Percentiles rank a stretch among this genome's conserved stretches.
Conservation (phyloP, 169 alveolate genomes). For the Plasmodium adleri region DNA sequence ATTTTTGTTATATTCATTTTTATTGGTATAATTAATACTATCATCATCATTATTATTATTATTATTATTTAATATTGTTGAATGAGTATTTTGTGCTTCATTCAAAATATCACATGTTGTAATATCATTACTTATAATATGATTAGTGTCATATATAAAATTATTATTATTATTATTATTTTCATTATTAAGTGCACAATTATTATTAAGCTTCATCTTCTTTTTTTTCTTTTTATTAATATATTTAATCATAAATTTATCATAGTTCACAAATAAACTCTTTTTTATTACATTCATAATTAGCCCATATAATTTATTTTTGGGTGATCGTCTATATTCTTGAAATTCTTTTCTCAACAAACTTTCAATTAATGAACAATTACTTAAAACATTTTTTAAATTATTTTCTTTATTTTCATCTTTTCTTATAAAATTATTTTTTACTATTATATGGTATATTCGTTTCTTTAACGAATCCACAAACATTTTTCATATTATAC, state of each 20-base stretch:
- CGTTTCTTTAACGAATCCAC: conserved; percentile 1
- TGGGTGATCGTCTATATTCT: conserved; percentile 32
- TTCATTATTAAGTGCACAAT: neutral
- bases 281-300: conserved; percentile 18
- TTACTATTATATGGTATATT: conserved; percentile 38
- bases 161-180: neutral
- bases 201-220: neutral
- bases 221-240: neutral
- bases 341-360: conserved; percentile 12
- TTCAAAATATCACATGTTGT: neutral
- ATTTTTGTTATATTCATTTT: neutral
- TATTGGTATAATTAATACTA: neutral
- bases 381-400: conserved; percentile 20
- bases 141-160: neutral
- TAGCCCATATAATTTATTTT: conserved; percentile 16
- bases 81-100: neutral
- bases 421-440: conserved; percentile 34
- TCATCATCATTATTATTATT: neutral
- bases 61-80: neutral
- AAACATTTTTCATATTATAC: neutral
- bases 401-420: conserved; percentile 41
- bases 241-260: neutral
- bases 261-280: conserved; percentile 27
- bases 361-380: conserved; percentile 22
- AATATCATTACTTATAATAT: neutral